Percentiles rank a stretch among this genome's conserved stretches.
phyloP scores from a whole-genome alignment of 2,329 filamentous ascomycete species.

The Cryphonectria naterciae region DNA sequence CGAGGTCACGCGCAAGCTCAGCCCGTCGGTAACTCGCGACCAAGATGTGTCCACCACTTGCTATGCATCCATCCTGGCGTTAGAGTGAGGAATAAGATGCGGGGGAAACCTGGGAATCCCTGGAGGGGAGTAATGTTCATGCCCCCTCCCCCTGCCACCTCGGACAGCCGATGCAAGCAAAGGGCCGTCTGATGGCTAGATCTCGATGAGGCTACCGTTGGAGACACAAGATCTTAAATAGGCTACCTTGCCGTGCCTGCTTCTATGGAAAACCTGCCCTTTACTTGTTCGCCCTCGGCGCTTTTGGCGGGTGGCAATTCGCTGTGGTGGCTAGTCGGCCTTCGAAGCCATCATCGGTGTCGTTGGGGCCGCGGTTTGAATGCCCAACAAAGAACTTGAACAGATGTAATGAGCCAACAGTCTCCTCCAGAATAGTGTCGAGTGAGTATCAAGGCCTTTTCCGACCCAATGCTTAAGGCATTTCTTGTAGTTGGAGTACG shows the following conservation, averaged over 20 bases:
- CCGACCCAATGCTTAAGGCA: too few relatives aligned
- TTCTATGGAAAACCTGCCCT: not conserved
- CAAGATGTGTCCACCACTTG: not conserved
- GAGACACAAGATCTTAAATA: not conserved
- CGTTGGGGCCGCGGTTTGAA: not conserved
- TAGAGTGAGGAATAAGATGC: not conserved
- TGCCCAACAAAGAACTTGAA: not conserved
- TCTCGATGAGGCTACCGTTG: not conserved
- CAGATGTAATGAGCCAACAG: too few relatives aligned
- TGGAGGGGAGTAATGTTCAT: not conserved
- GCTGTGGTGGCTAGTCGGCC: not conserved
- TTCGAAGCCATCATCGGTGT: not conserved
- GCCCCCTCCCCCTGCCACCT: not conserved
- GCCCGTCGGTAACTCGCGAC: not conserved
- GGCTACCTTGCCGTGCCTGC: not conserved
- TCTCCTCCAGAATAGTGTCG: too few relatives aligned
- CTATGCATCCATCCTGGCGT: not conserved
- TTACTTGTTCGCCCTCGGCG: not conserved
- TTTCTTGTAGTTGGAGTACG: too few relatives aligned
- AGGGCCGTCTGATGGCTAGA: constrained; percentile 1
- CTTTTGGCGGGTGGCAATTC: not conserved
- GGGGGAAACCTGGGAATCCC: not conserved
- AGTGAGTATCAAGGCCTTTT: too few relatives aligned
- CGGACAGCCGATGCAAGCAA: constrained; percentile 3
- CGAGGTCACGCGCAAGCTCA: not conserved